phyloP scores from a whole-genome alignment of 2,329 filamentous ascomycete species.

The Aspergillus unguis region DNA sequence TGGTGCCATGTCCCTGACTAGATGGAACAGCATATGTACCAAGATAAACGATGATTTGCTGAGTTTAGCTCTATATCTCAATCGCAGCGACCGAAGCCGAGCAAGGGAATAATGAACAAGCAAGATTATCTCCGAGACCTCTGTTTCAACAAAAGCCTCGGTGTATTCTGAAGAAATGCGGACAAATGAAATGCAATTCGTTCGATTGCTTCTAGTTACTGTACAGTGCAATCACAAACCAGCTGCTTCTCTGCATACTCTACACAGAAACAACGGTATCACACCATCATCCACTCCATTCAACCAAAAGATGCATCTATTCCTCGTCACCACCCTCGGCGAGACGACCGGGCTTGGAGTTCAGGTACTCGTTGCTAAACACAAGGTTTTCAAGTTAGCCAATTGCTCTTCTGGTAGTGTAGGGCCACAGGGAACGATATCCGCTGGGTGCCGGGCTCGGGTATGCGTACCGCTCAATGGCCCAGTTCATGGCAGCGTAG shows the following conservation, averaged over 20 bases:
- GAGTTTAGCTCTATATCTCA: not conserved
- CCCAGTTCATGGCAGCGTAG: conserved; percentile 88
- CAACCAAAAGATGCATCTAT: conserved; percentile 26
- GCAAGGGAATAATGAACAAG: not conserved
- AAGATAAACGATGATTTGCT: not conserved
- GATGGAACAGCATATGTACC: not conserved
- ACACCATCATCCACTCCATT: not conserved
- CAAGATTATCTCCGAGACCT: not conserved
- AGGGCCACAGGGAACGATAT: not conserved
- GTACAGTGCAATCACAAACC: conserved; percentile 38
- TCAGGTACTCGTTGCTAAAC: conserved; percentile 48
- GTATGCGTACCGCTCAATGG: conserved; percentile 72
- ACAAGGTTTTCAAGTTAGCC: conserved; percentile 4
- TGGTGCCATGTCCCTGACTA: not conserved
- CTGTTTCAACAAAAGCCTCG: not conserved
- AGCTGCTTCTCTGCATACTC: conserved; percentile 16
- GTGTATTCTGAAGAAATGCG: not conserved
- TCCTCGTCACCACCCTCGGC: conserved; percentile 29
- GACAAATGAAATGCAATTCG: conserved; percentile 18
- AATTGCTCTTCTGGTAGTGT: not conserved
- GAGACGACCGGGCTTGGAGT: conserved; percentile 48
- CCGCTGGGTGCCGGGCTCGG: not conserved
- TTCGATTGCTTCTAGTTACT: conserved; percentile 41
- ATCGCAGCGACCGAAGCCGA: no score
- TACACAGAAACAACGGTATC: conserved; percentile 1